Base-by-base conservation (phyloP, 345 rosid genomes). In the Citropsis articulata region DNA sequence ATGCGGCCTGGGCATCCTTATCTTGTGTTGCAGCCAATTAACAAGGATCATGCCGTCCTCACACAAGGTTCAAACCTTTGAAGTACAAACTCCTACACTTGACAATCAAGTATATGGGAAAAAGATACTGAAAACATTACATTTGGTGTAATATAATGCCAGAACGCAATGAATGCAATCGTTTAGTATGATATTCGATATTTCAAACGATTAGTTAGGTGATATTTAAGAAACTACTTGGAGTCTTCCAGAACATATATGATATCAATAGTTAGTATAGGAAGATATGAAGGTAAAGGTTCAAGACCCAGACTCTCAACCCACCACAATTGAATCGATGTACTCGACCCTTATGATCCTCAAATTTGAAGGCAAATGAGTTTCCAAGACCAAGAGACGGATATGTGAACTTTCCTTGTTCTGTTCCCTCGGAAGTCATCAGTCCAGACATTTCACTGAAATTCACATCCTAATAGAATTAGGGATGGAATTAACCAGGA, bases 341-440 rank as follows among this genome's bases (percentile, higher is more conserved):
- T 30, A 97, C 89, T 77, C 89, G 97, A 42, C 99, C 98, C 83
- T 91, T 92, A 27, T 62, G 89, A 85, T 97, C 99, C 84, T 87
- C 86, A 72, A 97, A 85, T 80, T 97, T 97, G 91, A 88, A 97
- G 48, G 97, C 80, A 80, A 94, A 97, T 79, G 98, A 83, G 79
- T 87, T 94, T 33, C 95, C 98, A 6, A 88, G 89, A 76, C 93
- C 98, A 57, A 93, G 81, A 73, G 98, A 87, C 63, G 98, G 97
- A 85, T 90, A 92, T 36, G 84, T 80, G 31, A 75, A 74, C 88
- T 86, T 93, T 66, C 89, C 92, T 28, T 80, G 71, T 65, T 97
- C 98, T 66, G 79, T 76, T 30, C 83, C 91, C 0, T 92, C 98
- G 10, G 95, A 90, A 40, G 92, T 84, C 93, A 92, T 83, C 72